A percentile compares a stretch with the other conserved stretches of the same genome.
Conservation (phyloP, 371 early-diverging fungal species). For the Mortierella sp. region DNA sequence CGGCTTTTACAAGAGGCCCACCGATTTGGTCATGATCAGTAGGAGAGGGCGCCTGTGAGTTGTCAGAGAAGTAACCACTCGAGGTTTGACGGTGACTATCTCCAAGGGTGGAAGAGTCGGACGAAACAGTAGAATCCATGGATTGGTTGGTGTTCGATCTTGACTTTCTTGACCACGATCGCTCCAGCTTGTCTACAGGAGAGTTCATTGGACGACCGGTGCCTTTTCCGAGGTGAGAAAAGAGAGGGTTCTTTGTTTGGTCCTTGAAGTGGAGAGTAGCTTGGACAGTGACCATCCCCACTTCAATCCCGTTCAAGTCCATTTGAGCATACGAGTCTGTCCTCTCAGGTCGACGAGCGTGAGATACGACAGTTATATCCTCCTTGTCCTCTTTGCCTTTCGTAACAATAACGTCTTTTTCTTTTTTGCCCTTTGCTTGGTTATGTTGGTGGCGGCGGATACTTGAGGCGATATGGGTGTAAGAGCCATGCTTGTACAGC, state of each 20-base stretch:
- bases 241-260: slow-evolving; percentile 34
- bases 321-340: slow-evolving; percentile 35
- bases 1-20: background rate
- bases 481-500: slow-evolving; percentile 50
- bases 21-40: background rate
- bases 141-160: slow-evolving; percentile 25
- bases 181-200: background rate
- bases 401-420: slow-evolving; percentile 15
- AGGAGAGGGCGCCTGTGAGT: background rate
- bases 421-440: background rate
- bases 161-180: background rate
- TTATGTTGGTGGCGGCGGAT: slow-evolving; percentile 5
- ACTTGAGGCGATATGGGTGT: slow-evolving; percentile 33
- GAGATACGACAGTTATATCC: slow-evolving; percentile 16
- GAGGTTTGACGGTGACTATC: background rate
- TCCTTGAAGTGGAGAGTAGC: slow-evolving; percentile 42
- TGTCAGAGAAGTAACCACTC: slow-evolving; percentile 13
- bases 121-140: slow-evolving; percentile 15
- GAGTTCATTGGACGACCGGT: background rate
- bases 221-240: slow-evolving; percentile 29
- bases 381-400: slow-evolving; percentile 31
- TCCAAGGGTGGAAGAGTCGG: slow-evolving; percentile 21
- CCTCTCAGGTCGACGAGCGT: slow-evolving; percentile 13
- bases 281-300: slow-evolving; percentile 45
- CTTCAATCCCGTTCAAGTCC: slow-evolving; percentile 42